These are phyloP conservation scores for Ceratobasidium sp. DNA, from an alignment of 1,284 basidiomycete genomes.

Conservation along the genomic window DNA sequence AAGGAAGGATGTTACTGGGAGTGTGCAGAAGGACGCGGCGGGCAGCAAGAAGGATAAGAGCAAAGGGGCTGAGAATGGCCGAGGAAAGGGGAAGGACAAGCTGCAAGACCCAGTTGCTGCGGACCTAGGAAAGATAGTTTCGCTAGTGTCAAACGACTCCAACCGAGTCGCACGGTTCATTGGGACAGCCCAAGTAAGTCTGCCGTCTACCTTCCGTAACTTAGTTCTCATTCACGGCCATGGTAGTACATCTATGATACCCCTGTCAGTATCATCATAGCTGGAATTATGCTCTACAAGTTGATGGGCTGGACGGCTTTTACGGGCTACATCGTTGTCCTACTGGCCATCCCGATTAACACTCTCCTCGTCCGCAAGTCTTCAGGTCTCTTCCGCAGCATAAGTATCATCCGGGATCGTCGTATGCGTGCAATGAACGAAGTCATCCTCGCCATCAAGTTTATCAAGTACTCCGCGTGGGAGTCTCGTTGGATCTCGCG, in stretches of 20 bases:
- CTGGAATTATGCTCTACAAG: slow-evolving; percentile 31
- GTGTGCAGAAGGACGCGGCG: background rate
- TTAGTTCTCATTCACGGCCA: background rate
- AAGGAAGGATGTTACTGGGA: slow-evolving; percentile 43
- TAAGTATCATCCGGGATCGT: slow-evolving; percentile 35
- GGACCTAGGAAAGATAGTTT: no score
- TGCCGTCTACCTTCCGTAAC: background rate
- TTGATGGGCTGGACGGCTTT: slow-evolving; percentile 47
- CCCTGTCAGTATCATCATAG: slow-evolving; percentile 26
- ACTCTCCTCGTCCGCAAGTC: slow-evolving; percentile 57
- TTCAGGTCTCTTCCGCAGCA: slow-evolving; percentile 23
- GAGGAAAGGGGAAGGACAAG: background rate
- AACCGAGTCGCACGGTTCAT: slow-evolving; percentile 19
- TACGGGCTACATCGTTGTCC: slow-evolving; percentile 37
- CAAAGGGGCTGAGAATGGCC: no score
- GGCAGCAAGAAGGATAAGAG: background rate
- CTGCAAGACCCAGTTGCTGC: background rate
- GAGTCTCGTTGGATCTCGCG: slow-evolving; percentile 43
- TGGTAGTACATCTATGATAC: slow-evolving; percentile 64
- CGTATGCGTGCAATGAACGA: slow-evolving; percentile 47
- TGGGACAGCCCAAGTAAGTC: background rate
- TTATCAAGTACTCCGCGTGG: slow-evolving; percentile 47
- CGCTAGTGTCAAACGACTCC: slow-evolving; percentile 28
- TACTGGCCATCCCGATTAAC: slow-evolving; percentile 42
- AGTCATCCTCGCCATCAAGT: slow-evolving; percentile 45